These are phyloP conservation scores for Dactylella cylindrospora DNA, from an alignment of 2,329 filamentous ascomycete genomes.

Conservation along the genomic window DNA sequence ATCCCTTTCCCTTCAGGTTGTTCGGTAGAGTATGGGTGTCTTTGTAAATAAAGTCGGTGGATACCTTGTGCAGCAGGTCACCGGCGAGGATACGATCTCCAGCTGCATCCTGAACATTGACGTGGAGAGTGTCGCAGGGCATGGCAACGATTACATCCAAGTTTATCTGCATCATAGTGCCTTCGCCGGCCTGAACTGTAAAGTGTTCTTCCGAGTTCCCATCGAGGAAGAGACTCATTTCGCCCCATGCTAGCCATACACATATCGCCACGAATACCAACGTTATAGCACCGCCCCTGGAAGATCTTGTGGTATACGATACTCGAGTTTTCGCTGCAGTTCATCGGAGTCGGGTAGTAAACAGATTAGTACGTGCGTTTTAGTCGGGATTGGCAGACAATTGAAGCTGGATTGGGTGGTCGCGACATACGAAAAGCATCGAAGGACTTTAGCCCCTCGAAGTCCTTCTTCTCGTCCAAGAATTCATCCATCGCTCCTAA, in stretches of 20 bases:
- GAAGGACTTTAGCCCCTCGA: slow-evolving; percentile 71
- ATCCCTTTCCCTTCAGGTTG: slow-evolving; percentile 58
- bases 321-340: slow-evolving; percentile 85
- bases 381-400: too few species aligned
- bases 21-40: slow-evolving; percentile 63
- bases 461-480: slow-evolving; percentile 50
- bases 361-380: too few species aligned
- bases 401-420: not conserved
- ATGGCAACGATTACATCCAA: slow-evolving; percentile 89
- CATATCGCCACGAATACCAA: slow-evolving; percentile 73
- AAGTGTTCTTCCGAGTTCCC: slow-evolving; percentile 87
- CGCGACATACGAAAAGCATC: slow-evolving; percentile 85
- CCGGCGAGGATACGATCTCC: slow-evolving; percentile 88
- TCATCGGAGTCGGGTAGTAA: slow-evolving; percentile 5
- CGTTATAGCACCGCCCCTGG: slow-evolving; percentile 91
- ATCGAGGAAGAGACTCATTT: slow-evolving; percentile 78
- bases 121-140: slow-evolving; percentile 81
- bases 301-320: slow-evolving; percentile 81
- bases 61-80: slow-evolving; percentile 70
- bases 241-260: slow-evolving; percentile 71
- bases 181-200: slow-evolving; percentile 86
- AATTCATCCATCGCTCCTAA: slow-evolving; percentile 46
- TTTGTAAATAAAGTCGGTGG: slow-evolving; percentile 75
- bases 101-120: slow-evolving; percentile 95
- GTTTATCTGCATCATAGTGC: slow-evolving; percentile 88